These are phyloP conservation scores for Plasmodium fragile DNA, from an alignment of 169 alveolate genomes.

Conservation along the genomic window DNA sequence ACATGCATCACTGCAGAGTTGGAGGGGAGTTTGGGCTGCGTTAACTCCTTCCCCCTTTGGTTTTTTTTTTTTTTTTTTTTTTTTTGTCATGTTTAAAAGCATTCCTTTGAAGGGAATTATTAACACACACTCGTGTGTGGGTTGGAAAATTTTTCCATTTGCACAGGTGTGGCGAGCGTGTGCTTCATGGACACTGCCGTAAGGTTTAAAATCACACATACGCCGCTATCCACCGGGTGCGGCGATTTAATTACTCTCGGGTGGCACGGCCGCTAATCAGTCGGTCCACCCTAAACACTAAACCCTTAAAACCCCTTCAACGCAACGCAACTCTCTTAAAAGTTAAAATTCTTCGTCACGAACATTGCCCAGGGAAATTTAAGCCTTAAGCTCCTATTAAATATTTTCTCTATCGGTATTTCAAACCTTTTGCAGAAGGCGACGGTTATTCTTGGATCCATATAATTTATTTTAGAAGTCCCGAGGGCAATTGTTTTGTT, in stretches of 20 bases:
- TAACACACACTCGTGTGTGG: background rate
- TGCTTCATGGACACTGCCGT: background rate
- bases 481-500: slow-evolving; percentile 98
- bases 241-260: background rate
- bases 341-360: slow-evolving; percentile 93
- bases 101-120: background rate
- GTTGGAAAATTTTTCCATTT: slow-evolving; percentile 8
- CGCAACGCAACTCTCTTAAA: slow-evolving; percentile 81
- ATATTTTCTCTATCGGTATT: slow-evolving; percentile 97
- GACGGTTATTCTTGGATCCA: slow-evolving; percentile 99
- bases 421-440: slow-evolving; percentile 97
- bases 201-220: background rate
- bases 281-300: background rate
- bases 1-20: background rate
- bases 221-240: background rate
- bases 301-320: background rate
- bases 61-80: slow-evolving; percentile 9
- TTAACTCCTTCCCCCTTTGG: background rate
- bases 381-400: slow-evolving; percentile 91
- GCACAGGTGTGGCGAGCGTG: background rate
- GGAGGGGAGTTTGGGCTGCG: background rate
- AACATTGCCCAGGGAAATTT: slow-evolving; percentile 99
- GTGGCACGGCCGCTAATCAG: background rate
- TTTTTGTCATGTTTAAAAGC: slow-evolving; percentile 24
- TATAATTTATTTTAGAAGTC: slow-evolving; percentile 99